Base-by-base conservation (phyloP, 2,329 filamentous ascomycete species). In the Xylaria hypoxylon region DNA sequence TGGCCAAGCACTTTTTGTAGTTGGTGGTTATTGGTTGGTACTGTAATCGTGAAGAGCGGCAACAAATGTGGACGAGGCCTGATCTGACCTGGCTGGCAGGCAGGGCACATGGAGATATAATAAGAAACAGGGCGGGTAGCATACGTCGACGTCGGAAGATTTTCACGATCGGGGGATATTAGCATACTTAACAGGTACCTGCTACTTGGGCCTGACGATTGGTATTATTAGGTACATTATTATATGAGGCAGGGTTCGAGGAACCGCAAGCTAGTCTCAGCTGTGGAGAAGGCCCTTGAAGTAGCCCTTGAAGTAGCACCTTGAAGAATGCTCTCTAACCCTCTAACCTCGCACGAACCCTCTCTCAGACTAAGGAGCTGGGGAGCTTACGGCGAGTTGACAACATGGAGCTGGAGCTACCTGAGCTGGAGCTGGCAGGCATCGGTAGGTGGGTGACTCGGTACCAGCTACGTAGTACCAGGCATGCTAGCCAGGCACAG, bases 131-230 rank as follows among this genome's bases (percentile, higher is more conserved):
- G 70, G 68, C 65, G 71, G 68, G 72, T 60, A 63, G 48, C 62
- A 48, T 62, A 67, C 52, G 68, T 71, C 69, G 69, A 70, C 68
- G 56, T 70, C 72, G 71, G 73, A 71, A 68, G 70, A 72, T 75
- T 72, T 71, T 72, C 66, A 67, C 48, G 57, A 56, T 70, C 70
- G 71, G 73, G 69, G 64, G 60, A 68, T 67, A 67, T 67, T 56
- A 48, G 51, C 59, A 52, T 58, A 44, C 47, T 55, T 50, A 47
- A 51, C 48, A 71, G 64, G 62, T 68, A 72, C 69, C 62, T 65
- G 28, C 42, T 57, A 59, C 53, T 42, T 51, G 59, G 64, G 55
- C 70, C 68, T 70, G 71, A 68, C 66, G 67, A 68, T 71, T 69
- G 68, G 42, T 73, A 72, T 70, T 67, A 71, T 72, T 69, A 70